These are phyloP conservation scores for Xylariaceae sp. DNA, from an alignment of 2,329 filamentous ascomycete genomes.

Conservation along the genomic window DNA sequence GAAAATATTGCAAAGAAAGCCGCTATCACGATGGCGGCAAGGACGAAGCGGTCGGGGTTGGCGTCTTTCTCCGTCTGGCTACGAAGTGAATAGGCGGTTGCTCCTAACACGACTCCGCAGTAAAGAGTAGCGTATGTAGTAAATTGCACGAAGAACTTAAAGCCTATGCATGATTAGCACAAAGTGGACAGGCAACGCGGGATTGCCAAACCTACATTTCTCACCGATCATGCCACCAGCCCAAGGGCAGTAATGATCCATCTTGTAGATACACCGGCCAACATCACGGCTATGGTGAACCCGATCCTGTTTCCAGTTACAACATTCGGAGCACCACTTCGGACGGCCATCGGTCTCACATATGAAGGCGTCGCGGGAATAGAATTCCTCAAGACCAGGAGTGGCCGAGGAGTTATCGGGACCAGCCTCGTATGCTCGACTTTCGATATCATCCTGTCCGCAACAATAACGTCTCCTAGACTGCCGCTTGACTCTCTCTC, in stretches of 20 bases:
- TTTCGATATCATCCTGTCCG: constrained; percentile 31
- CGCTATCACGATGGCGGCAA: constrained; percentile 60
- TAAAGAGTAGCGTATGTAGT: constrained; percentile 66
- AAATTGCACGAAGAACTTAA: constrained; percentile 93
- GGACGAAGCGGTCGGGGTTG: constrained; percentile 52
- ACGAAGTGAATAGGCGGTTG: constrained; percentile 58
- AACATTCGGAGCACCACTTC: constrained; percentile 77
- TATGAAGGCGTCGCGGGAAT: constrained; percentile 75
- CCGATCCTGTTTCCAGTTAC: constrained; percentile 82
- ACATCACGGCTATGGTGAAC: constrained; percentile 82
- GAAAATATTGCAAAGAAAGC: constrained; percentile 77
- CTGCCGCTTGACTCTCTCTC: constrained; percentile 26
- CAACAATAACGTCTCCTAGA: constrained; percentile 18
- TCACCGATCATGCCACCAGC: constrained; percentile 91
- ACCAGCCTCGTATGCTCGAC: constrained; percentile 31
- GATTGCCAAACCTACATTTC: constrained; percentile 47
- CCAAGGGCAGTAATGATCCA: constrained; percentile 97
- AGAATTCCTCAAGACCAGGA: constrained; percentile 68
- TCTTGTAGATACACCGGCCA: constrained; percentile 74
- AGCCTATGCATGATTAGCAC: constrained; percentile 44
- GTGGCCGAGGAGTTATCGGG: constrained; percentile 52
- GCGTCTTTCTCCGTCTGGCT: constrained; percentile 42
- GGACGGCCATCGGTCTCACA: constrained; percentile 81
- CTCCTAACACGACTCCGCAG: constrained; percentile 57
- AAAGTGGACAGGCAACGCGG: neutral